These are phyloP conservation scores for Cokeromyces recurvatus DNA, from an alignment of 371 early-diverging fungal genomes.

Conservation along the genomic window DNA sequence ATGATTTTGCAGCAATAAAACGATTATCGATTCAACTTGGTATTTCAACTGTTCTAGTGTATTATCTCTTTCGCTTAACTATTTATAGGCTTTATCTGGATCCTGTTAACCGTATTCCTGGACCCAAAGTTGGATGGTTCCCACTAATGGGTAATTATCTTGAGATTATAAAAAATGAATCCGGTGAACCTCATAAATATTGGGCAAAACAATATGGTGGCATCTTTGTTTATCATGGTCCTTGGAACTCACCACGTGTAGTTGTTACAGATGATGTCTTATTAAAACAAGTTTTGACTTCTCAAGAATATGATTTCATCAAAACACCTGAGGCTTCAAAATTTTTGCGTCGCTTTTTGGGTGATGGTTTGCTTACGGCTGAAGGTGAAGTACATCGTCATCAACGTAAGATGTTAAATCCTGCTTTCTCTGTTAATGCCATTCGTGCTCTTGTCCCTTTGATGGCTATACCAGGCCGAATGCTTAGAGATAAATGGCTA, in stretches of 20 bases:
- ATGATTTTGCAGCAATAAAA: neutral
- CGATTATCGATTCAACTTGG: slow-evolving; percentile 8
- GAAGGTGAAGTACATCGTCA: slow-evolving; percentile 58
- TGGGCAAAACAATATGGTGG: slow-evolving; percentile 57
- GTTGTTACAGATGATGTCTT: slow-evolving; percentile 47
- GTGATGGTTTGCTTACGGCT: slow-evolving; percentile 52
- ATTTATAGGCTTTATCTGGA: slow-evolving; percentile 43
- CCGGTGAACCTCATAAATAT: slow-evolving; percentile 42
- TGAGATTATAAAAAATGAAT: slow-evolving; percentile 41
- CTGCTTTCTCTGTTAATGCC: slow-evolving; percentile 53
- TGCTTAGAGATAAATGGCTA: slow-evolving; percentile 35
- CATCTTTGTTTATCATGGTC: slow-evolving; percentile 41
- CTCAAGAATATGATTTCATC: slow-evolving; percentile 48
- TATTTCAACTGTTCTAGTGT: slow-evolving; percentile 10
- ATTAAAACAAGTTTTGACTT: slow-evolving; percentile 45
- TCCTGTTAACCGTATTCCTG: slow-evolving; percentile 51
- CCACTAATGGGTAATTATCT: slow-evolving; percentile 51
- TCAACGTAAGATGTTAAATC: slow-evolving; percentile 68
- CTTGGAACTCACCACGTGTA: slow-evolving; percentile 50
- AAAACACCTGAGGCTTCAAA: slow-evolving; percentile 28
- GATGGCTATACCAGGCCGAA: slow-evolving; percentile 30
- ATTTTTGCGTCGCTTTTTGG: slow-evolving; percentile 38
- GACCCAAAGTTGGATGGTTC: slow-evolving; percentile 48
- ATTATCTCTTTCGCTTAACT: slow-evolving; percentile 19
- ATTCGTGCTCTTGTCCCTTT: slow-evolving; percentile 44